These are phyloP conservation scores for Myriosclerotinia curreyana DNA, from an alignment of 2,329 filamentous ascomycete species.

Conservation along the genomic window DNA sequence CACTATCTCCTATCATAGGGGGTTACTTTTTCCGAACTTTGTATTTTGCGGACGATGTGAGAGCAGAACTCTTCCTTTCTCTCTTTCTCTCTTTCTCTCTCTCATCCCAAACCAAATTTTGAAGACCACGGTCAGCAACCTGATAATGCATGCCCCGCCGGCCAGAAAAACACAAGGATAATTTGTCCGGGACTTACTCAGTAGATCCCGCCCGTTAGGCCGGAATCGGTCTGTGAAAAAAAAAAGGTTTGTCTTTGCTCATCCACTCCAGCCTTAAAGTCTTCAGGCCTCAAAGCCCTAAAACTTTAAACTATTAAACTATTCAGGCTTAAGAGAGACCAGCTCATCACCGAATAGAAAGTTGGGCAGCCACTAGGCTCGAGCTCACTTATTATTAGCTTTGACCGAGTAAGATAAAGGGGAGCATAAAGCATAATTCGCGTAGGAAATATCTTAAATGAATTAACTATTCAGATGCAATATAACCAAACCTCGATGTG, in stretches of 20 bases:
- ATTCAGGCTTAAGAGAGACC: background rate
- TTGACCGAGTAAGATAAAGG: background rate
- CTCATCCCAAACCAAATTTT: background rate
- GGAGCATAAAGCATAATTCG: background rate
- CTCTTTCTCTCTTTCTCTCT: background rate
- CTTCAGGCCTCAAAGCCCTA: too few relatives aligned
- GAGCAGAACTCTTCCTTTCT: background rate
- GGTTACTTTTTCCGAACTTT: background rate
- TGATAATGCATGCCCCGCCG: background rate
- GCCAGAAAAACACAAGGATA: background rate
- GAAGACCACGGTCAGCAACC: background rate
- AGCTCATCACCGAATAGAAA: background rate
- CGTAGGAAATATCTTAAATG: too few relatives aligned
- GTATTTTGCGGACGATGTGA: background rate
- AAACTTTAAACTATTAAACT: too few relatives aligned
- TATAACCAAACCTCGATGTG: background rate
- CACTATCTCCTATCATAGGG: too few relatives aligned
- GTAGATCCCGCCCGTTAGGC: background rate
- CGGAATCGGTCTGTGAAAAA: background rate
- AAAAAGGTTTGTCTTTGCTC: background rate
- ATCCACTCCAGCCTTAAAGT: constrained; percentile 10
- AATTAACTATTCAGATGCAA: background rate
- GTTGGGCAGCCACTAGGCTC: background rate
- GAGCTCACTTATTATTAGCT: background rate
- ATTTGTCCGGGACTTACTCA: background rate